These are phyloP conservation scores for Auricularia heimuer DNA, from an alignment of 768 basidiomycete species.

Conservation along the genomic window DNA sequence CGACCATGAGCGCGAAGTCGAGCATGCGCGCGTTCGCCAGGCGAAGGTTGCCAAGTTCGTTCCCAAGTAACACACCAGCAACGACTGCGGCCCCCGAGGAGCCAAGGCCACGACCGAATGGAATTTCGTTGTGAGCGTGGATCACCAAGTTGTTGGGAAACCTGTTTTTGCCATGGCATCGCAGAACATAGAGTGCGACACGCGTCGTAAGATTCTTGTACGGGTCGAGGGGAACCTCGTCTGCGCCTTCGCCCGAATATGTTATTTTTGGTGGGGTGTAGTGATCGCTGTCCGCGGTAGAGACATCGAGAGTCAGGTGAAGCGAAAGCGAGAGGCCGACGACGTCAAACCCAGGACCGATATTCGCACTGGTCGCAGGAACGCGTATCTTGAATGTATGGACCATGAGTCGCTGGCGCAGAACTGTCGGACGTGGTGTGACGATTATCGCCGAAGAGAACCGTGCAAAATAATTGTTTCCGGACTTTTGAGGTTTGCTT, in stretches of 20 bases:
- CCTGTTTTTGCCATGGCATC: constrained; percentile 62
- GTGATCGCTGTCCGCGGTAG: constrained; percentile 19
- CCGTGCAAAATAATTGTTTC: too few species aligned
- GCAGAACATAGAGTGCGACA: constrained; percentile 95
- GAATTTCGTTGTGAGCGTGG: constrained; percentile 84
- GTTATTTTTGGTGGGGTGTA: constrained; percentile 48
- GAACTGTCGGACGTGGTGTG: too few species aligned
- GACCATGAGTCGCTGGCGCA: neutral
- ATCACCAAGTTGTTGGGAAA: constrained; percentile 75
- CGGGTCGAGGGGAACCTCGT: constrained; percentile 84
- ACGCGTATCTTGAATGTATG: constrained; percentile 58
- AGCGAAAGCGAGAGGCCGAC: constrained; percentile 95
- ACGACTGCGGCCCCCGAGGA: constrained; percentile 99
- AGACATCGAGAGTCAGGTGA: constrained; percentile 65
- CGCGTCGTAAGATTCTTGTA: constrained; percentile 97
- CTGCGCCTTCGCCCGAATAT: constrained; percentile 82
- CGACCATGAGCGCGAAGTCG: constrained; percentile 98
- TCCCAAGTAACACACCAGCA: constrained; percentile 85
- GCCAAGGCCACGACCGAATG: constrained; percentile 94
- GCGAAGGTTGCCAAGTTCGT: constrained; percentile 65
- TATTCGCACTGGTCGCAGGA: constrained; percentile 97
- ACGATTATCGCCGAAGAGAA: too few species aligned
- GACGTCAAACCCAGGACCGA: constrained; percentile 98
- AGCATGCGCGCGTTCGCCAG: constrained; percentile 67
- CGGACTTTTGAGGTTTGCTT: too few species aligned